Evolutionary conservation across 2,329 filamentous ascomycete genomes (phyloP).

Genomic region (Gnomoniopsis sp.): DNA sequence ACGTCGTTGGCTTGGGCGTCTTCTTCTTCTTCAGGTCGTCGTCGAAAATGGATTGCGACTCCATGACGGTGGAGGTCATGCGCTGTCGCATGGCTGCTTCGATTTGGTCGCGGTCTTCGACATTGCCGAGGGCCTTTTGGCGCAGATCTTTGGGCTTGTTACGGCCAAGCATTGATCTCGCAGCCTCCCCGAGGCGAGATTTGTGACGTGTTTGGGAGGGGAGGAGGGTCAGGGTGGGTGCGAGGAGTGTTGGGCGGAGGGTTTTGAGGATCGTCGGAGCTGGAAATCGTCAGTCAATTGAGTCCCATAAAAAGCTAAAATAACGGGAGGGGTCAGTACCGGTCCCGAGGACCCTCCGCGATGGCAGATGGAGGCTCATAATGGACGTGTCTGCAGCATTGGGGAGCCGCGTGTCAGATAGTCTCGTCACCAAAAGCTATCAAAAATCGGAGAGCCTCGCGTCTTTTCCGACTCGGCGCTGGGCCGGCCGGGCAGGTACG

Average conservation of each 20-base stretch:
- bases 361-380: slow-evolving; percentile 66
- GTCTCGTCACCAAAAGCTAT: not conserved
- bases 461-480: not conserved
- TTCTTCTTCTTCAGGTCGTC: slow-evolving; percentile 43
- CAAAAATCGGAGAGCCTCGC: not conserved
- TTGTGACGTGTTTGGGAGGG: not conserved
- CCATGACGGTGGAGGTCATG: slow-evolving; percentile 40
- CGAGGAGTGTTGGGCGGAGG: slow-evolving; percentile 18
- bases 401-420: not conserved
- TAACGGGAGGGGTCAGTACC: slow-evolving; percentile 41
- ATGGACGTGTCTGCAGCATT: slow-evolving; percentile 24
- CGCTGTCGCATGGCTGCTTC: slow-evolving; percentile 39
- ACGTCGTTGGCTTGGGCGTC: slow-evolving; percentile 20
- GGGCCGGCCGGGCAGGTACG: not conserved
- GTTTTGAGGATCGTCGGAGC: slow-evolving; percentile 18
- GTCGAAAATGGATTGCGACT: slow-evolving; percentile 60
- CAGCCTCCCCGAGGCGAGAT: not conserved
- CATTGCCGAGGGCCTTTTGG: slow-evolving; percentile 17
- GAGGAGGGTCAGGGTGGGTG: slow-evolving; percentile 7
- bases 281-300: slow-evolving; percentile 5
- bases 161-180: slow-evolving; percentile 30
- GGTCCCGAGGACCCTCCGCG: slow-evolving; percentile 56
- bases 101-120: slow-evolving; percentile 34
- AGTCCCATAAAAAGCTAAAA: slow-evolving; percentile 19
- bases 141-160: slow-evolving; percentile 24